These are phyloP conservation scores for Neofusicoccum parvum DNA, from an alignment of 2,329 filamentous ascomycete genomes.

Conservation along the genomic window DNA sequence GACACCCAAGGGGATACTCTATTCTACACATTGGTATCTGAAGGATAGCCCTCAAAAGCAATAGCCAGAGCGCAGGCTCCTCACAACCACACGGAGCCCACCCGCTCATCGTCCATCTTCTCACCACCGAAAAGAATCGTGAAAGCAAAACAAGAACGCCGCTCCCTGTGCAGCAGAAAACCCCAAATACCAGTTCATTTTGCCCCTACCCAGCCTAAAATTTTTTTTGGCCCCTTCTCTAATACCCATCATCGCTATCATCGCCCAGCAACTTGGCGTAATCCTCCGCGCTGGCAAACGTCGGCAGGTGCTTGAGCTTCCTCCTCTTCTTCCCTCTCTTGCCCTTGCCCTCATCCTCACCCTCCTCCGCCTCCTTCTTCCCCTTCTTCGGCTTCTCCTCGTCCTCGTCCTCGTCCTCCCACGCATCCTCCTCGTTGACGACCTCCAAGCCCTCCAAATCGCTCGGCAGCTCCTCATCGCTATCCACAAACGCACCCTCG, in stretches of 20 bases:
- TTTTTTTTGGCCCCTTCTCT: not conserved
- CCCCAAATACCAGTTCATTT: not conserved
- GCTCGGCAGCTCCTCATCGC: slow-evolving; percentile 57
- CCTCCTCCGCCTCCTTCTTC: slow-evolving; percentile 41
- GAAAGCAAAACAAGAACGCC: not conserved
- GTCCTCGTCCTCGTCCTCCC: slow-evolving; percentile 47
- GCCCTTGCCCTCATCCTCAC: slow-evolving; percentile 31
- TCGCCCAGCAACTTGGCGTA: slow-evolving; percentile 82
- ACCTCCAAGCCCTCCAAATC: slow-evolving; percentile 48
- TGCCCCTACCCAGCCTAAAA: no score
- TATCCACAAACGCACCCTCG: slow-evolving; percentile 57
- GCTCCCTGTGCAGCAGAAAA: not conserved
- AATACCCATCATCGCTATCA: slow-evolving; percentile 53
- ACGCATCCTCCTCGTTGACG: slow-evolving; percentile 46
- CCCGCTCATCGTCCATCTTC: not conserved
- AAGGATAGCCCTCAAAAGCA: not conserved
- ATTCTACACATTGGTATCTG: not conserved
- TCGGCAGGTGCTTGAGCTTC: slow-evolving; percentile 86
- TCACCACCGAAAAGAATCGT: not conserved
- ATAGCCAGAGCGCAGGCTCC: no score
- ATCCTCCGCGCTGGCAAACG: slow-evolving; percentile 90
- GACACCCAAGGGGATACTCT: not conserved
- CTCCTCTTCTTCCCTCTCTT: slow-evolving; percentile 65
- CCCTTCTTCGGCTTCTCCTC: slow-evolving; percentile 35
- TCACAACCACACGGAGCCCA: not conserved